These are phyloP conservation scores for Annulohypoxylon moriforme DNA, from an alignment of 495 filamentous ascomycete species.

Conservation along the genomic window DNA sequence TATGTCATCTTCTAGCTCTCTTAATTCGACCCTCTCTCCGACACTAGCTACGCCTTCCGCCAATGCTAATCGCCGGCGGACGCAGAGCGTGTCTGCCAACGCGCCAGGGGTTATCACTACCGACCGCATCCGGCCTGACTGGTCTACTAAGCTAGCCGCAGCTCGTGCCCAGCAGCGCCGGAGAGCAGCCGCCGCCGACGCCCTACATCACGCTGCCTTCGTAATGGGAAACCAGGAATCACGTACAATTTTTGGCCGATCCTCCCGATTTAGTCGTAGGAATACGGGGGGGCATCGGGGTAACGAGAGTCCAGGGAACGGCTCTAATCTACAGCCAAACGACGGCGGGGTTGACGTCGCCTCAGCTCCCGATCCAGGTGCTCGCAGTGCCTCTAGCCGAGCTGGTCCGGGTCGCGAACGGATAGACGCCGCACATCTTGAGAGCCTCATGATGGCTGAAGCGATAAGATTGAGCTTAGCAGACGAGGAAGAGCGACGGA, in stretches of 20 bases:
- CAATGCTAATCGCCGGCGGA: slow-evolving; percentile 67
- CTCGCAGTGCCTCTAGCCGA: slow-evolving; percentile 31
- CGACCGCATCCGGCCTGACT: slow-evolving; percentile 91
- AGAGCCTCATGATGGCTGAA: slow-evolving; percentile 99
- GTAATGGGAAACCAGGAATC: slow-evolving; percentile 75
- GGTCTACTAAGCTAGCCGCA: slow-evolving; percentile 87
- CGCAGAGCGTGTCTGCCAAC: slow-evolving; percentile 83
- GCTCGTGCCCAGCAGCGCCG: slow-evolving; percentile 86
- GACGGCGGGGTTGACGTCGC: slow-evolving; percentile 46
- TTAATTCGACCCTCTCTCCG: slow-evolving; percentile 59
- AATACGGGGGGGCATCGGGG: slow-evolving; percentile 56
- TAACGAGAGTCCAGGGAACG: slow-evolving; percentile 45
- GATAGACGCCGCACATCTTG: slow-evolving; percentile 69
- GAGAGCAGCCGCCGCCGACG: slow-evolving; percentile 91
- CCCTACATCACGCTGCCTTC: slow-evolving; percentile 94
- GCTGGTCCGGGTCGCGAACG: slow-evolving; percentile 34
- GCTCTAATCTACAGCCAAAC: slow-evolving; percentile 46
- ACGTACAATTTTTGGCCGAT: slow-evolving; percentile 55
- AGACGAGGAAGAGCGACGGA: slow-evolving; percentile 88
- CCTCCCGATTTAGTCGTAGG: slow-evolving; percentile 60
- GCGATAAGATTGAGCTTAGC: slow-evolving; percentile 89
- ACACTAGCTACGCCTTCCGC: slow-evolving; percentile 51
- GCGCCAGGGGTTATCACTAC: slow-evolving; percentile 88
- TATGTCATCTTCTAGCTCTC: slow-evolving; percentile 70
- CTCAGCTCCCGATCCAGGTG: slow-evolving; percentile 42